These are phyloP conservation scores for Beauveria australis DNA, from an alignment of 2,329 filamentous ascomycete species.

Conservation along the genomic window DNA sequence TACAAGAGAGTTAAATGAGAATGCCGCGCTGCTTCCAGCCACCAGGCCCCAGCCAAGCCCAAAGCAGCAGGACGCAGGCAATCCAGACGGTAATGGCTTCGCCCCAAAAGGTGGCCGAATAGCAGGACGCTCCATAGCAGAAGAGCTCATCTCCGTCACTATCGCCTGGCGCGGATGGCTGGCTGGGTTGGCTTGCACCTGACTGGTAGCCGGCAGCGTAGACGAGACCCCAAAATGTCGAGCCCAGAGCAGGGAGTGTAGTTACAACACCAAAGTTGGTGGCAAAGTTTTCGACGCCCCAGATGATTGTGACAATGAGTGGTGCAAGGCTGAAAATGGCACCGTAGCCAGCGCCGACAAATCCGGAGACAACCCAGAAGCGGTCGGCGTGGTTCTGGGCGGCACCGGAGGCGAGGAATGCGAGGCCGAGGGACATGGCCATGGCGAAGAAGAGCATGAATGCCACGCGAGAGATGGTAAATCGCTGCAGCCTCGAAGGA, in stretches of 20 bases:
- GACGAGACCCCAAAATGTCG: slow-evolving; percentile 83
- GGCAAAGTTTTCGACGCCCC: slow-evolving; percentile 97
- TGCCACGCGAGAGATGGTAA: slow-evolving; percentile 65
- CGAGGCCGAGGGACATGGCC: slow-evolving; percentile 66
- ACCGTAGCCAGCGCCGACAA: slow-evolving; percentile 87
- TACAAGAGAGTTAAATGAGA: slow-evolving; percentile 38
- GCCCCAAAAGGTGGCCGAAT: slow-evolving; percentile 75
- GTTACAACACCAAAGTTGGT: slow-evolving; percentile 97
- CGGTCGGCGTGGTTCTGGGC: slow-evolving; percentile 67
- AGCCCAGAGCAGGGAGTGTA: slow-evolving; percentile 80
- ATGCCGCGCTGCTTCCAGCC: slow-evolving; percentile 74
- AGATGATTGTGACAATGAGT: slow-evolving; percentile 92
- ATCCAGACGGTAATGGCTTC: slow-evolving; percentile 74
- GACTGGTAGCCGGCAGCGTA: slow-evolving; percentile 76
- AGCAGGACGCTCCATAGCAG: slow-evolving; percentile 78
- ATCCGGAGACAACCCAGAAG: slow-evolving; percentile 78
- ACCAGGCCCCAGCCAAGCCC: slow-evolving; percentile 71
- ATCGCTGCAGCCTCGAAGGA: slow-evolving; percentile 26
- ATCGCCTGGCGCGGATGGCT: slow-evolving; percentile 20
- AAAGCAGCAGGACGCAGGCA: slow-evolving; percentile 62
- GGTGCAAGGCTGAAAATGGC: slow-evolving; percentile 84
- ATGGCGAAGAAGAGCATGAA: slow-evolving; percentile 72
- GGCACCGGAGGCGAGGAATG: slow-evolving; percentile 67
- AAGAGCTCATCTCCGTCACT: slow-evolving; percentile 43
- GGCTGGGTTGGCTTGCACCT: slow-evolving; percentile 40